A percentile compares a stretch with the other conserved stretches of the same genome.
Conservation (phyloP, 2,329 filamentous ascomycete species). For the Colletotrichum somersetense region DNA sequence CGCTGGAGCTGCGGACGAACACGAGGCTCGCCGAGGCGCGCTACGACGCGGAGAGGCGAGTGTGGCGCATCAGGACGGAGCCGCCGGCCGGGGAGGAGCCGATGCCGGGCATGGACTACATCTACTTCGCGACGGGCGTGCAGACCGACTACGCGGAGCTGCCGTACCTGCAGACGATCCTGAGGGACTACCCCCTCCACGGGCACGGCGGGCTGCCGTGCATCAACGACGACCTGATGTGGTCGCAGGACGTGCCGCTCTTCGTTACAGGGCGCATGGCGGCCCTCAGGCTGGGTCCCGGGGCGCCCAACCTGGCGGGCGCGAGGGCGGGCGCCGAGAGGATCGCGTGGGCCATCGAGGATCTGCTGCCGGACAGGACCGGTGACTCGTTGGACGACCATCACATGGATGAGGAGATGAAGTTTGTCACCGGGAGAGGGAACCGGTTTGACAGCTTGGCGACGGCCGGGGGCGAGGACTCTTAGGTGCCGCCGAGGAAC, state of each 20-base stretch:
- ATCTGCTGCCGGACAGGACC: slow-evolving; percentile 56
- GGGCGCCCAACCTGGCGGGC: slow-evolving; percentile 79
- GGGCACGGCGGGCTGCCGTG: slow-evolving; percentile 77
- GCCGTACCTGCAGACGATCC: slow-evolving; percentile 71
- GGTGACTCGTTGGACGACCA: slow-evolving; percentile 10
- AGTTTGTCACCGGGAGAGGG: slow-evolving; percentile 38
- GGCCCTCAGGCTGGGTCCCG: slow-evolving; percentile 76
- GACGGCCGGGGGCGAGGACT: slow-evolving; percentile 34
- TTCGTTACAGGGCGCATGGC: slow-evolving; percentile 79
- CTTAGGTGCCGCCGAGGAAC: neutral
- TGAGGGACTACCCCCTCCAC: slow-evolving; percentile 70
- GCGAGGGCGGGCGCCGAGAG: slow-evolving; percentile 80
- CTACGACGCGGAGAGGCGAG: slow-evolving; percentile 60
- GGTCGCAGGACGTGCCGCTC: slow-evolving; percentile 78
- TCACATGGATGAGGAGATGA: slow-evolving; percentile 33
- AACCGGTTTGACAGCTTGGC: slow-evolving; percentile 37
- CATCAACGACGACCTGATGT: slow-evolving; percentile 81
- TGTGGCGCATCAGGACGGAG: slow-evolving; percentile 62
- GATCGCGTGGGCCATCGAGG: slow-evolving; percentile 77
- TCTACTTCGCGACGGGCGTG: slow-evolving; percentile 83
- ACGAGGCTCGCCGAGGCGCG: slow-evolving; percentile 66
- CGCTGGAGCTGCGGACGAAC: slow-evolving; percentile 67
- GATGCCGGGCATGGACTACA: slow-evolving; percentile 73
- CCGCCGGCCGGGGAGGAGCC: slow-evolving; percentile 64
- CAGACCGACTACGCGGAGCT: slow-evolving; percentile 72